Base-by-base conservation (phyloP, 805 yeast species). In the Wickerhamomyces queroliae region DNA sequence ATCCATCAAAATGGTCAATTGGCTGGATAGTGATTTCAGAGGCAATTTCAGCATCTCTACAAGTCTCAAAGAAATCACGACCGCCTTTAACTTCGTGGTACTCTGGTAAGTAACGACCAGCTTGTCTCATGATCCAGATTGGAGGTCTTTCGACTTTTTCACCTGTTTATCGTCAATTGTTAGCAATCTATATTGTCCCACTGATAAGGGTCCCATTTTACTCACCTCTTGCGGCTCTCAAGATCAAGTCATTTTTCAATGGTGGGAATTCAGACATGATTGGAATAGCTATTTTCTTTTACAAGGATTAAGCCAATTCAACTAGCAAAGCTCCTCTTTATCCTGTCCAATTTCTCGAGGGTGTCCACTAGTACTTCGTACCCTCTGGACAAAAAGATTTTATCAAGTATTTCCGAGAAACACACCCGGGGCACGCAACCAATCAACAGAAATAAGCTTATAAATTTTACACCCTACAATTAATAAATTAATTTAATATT, bases 101-200 rank as follows among this genome's bases (percentile, higher is more conserved):
- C 59, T 93, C 95, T 22, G 95, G 95, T 26, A 71, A 67, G 54
- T 90, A 89, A 45, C 97, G 73, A 16, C 97, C 97, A n/a, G 97
- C 97, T 68, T 89, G 97, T 64, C 97, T 78, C 97, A 89, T 89
- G 50, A 90, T 83, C 97, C 97, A 93, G 44, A 93, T 79, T 16
- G 99, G 99, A 2, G 99, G 97, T 59, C 99, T 79, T 64, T 93
- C 98, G 30, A 91, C 97, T 44, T 66, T 67, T 58, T 91, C 95
- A 37, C 83, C 44, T 44, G 12, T 7, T 66, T 55, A 29, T n/a
- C 24, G n/a, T 20, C 4, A 5, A 23, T 8, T 21, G 39, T 16
- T 35, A 27, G 24, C 37, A 12, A 16, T 11, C 22, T 25, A 7
- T 10, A 13, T 11, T 8, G 11, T 8, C 25, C 25, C 25, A 23